Percentiles rank a stretch among this genome's conserved stretches.
These are phyloP conservation scores for Trypanosoma rangeli DNA, from an alignment of 208 protist species.

Conservation along the genomic window DNA sequence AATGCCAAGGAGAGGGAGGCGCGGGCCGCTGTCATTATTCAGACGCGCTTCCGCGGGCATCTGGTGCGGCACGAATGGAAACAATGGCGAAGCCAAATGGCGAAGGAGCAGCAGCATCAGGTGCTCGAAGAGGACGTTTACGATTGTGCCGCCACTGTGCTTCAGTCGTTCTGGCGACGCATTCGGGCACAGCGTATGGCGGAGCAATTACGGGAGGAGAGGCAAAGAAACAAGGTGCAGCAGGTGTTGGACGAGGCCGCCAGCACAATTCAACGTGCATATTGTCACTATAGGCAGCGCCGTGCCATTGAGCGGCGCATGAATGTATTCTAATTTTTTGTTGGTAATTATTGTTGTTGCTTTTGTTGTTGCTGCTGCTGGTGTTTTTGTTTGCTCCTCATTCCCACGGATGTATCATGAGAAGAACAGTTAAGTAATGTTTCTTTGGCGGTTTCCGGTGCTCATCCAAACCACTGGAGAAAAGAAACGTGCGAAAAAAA, in stretches of 20 bases:
- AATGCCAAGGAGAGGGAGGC: conserved; percentile 33
- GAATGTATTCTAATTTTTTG: conserved; percentile 11
- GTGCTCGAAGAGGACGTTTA: conserved; percentile 53
- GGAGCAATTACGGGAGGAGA: conserved; percentile 17
- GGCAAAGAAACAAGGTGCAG: conserved; percentile 22
- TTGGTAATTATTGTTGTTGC: conserved; percentile 15
- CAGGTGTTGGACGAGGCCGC: conserved; percentile 58
- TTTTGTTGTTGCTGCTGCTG: not conserved
- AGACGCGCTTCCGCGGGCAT: conserved; percentile 68
- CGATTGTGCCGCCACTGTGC: conserved; percentile 57
- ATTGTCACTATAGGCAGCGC: conserved; percentile 33
- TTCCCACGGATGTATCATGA: not conserved
- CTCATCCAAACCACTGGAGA: not conserved
- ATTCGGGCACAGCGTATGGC: conserved; percentile 25
- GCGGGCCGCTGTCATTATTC: conserved; percentile 56
- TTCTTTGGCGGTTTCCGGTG: not conserved
- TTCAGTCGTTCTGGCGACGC: conserved; percentile 83
- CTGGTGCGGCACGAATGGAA: conserved; percentile 58
- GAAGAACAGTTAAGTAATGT: not conserved
- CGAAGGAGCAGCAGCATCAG: conserved; percentile 32
- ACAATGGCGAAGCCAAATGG: conserved; percentile 32
- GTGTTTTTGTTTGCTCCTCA: not conserved
- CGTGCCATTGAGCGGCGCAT: not conserved
- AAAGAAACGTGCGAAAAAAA: not conserved
- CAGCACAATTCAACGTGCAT: conserved; percentile 63